These are phyloP conservation scores for Lactifluus echinatus DNA, from an alignment of 768 basidiomycete genomes.

Conservation along the genomic window DNA sequence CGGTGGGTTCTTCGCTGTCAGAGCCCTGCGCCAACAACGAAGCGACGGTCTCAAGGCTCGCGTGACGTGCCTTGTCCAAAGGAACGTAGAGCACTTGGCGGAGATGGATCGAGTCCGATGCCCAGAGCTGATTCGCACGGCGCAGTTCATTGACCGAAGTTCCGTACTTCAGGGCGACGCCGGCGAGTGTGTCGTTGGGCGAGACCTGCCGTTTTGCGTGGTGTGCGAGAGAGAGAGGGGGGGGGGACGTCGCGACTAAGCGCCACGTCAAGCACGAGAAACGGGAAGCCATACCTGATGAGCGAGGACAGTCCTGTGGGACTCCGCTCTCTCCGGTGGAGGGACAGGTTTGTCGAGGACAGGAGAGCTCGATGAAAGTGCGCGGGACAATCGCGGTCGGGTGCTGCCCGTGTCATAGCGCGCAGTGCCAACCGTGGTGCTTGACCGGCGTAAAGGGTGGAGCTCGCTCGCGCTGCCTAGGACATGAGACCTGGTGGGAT, in stretches of 20 bases:
- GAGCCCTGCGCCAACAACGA: constrained; percentile 17
- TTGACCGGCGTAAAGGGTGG: constrained; percentile 16
- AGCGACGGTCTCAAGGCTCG: constrained; percentile 28
- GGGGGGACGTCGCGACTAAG: no score
- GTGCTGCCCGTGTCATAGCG: constrained; percentile 11
- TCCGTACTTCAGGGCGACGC: constrained; percentile 85
- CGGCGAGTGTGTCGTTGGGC: constrained; percentile 71
- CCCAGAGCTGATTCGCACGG: constrained; percentile 87
- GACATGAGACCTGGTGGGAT: constrained; percentile 23
- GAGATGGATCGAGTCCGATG: constrained; percentile 85
- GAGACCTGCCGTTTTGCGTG: constrained; percentile 36
- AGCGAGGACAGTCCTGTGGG: constrained; percentile 39
- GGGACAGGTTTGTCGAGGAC: background rate
- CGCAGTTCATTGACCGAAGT: constrained; percentile 77
- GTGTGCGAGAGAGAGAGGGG: background rate
- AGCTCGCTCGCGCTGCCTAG: constrained; percentile 19
- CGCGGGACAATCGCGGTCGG: constrained; percentile 15
- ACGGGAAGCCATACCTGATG: constrained; percentile 40
- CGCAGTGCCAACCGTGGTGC: constrained; percentile 10
- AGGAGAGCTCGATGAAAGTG: constrained; percentile 7
- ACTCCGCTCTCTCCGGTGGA: background rate
- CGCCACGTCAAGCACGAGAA: background rate
- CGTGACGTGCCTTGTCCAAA: constrained; percentile 45
- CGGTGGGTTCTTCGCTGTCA: background rate
- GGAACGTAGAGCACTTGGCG: constrained; percentile 80